A percentile compares a stretch with the other conserved stretches of the same genome.
Conservation (phyloP, 2,329 filamentous ascomycete species). For the Xylaria sp. region DNA sequence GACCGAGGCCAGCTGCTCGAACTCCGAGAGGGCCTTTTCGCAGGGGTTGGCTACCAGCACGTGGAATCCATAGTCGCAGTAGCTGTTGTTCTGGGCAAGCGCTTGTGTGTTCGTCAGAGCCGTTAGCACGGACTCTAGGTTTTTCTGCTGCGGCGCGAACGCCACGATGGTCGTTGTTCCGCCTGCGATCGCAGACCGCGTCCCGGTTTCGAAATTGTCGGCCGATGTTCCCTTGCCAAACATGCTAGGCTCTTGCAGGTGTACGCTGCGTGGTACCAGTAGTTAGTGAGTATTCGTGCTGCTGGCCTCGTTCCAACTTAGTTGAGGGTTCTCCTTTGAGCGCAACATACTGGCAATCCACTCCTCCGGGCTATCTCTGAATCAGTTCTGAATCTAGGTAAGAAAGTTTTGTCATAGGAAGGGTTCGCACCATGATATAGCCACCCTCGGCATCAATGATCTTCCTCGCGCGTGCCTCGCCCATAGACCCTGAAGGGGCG, state of each 20-base stretch:
- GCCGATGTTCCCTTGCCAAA: constrained; percentile 50
- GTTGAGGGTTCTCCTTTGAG: background rate
- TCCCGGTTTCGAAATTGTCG: constrained; percentile 57
- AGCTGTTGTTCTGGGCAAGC: constrained; percentile 57
- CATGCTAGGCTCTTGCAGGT: constrained; percentile 54
- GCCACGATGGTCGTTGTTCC: constrained; percentile 69
- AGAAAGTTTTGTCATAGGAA: background rate
- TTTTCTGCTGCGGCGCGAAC: constrained; percentile 66
- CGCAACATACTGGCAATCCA: constrained; percentile 48
- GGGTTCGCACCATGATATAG: constrained; percentile 53
- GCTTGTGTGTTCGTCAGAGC: constrained; percentile 61
- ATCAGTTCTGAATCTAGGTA: background rate
- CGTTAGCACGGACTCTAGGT: constrained; percentile 56
- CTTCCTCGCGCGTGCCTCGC: constrained; percentile 44
- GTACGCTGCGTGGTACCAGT: constrained; percentile 49
- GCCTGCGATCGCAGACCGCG: constrained; percentile 66
- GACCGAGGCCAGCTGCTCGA: constrained; percentile 52
- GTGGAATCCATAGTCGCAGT: constrained; percentile 69
- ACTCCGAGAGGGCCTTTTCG: constrained; percentile 49
- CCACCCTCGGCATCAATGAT: constrained; percentile 57
- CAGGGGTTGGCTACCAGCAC: constrained; percentile 41
- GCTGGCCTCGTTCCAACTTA: background rate
- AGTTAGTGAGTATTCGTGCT: constrained; percentile 15
- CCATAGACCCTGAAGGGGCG: constrained; percentile 53
- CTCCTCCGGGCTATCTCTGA: constrained; percentile 51